These are phyloP conservation scores for Paramecium octaurelia DNA, from an alignment of 73 alveolate genomes.

Conservation along the genomic window DNA sequence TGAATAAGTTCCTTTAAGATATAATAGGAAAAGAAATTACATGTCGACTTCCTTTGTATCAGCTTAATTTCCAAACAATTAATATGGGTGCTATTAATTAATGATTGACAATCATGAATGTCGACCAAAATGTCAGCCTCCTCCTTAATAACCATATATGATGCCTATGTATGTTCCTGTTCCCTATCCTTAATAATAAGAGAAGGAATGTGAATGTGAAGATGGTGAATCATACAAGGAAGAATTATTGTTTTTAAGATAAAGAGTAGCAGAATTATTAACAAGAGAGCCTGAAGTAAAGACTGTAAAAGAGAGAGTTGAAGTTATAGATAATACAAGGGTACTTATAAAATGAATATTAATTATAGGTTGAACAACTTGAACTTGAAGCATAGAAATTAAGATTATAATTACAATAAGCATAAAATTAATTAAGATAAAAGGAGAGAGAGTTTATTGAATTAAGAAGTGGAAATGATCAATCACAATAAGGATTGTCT, in stretches of 20 bases:
- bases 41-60: constrained; percentile 25
- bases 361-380: background rate
- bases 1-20: background rate
- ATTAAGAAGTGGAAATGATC: constrained; percentile 17
- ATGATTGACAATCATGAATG: background rate
- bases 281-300: constrained; percentile 52
- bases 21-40: constrained; percentile 19
- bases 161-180: constrained; percentile 34
- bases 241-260: constrained; percentile 17
- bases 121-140: background rate
- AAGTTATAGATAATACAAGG: background rate
- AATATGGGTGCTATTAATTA: background rate
- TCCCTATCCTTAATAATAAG: background rate
- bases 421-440: background rate
- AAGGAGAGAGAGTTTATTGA: background rate
- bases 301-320: constrained; percentile 22
- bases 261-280: constrained; percentile 43
- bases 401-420: constrained; percentile 25
- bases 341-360: background rate
- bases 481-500: background rate
- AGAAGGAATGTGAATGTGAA: constrained; percentile 44
- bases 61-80: background rate
- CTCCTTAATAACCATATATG: constrained; percentile 29
- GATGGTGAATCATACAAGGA: constrained; percentile 3
- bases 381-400: constrained; percentile 10